Evolutionary conservation across 805 yeast species (phyloP), one percentile per base, ranked within the genome.

Genomic region (Sungouiozyma ichnusensis): DNA sequence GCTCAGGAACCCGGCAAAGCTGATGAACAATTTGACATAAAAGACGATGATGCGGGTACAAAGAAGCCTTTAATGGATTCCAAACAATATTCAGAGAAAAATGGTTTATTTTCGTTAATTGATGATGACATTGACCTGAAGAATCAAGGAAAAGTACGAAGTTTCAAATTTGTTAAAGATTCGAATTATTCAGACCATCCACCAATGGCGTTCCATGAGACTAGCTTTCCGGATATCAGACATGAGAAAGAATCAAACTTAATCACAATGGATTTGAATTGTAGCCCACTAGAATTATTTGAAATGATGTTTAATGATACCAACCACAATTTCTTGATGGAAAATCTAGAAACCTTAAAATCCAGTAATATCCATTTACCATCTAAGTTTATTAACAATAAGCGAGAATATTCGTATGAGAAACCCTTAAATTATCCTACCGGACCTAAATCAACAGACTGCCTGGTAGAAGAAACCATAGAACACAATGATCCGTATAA

Each of bases 391-490:
- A 67, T 63, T 17, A 68, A 68, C 8, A 72, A 68, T 3, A 59
- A 61, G 33, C 62, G 92, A 44, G 60, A 64, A 4, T 88, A 75
- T 57, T 68, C 72, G 4, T 92, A 88, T 60, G 72, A 74, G 41
- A 85, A 85, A 60, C 85, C 82, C 0, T 68, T 92, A 43, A 77
- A 77, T 39, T 86, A 76, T 39, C 75, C 95, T 1, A 78, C 90
- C 33, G 98, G 98, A 0, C 97, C 98, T 11, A 88, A 85, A 53
- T 86, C 90, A 17, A 88, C 99, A 3, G 77, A 72, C 45, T 85
- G 94, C 57, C 44, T 63, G 17, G 77, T 60, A 2, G 95, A 86
- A 50, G 96, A 86, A 49, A 67, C 81, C 16, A 76, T 77, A 36
- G 71, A 71, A 29, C 61, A 69, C 35, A 60, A 55, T 40, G 77